Percentiles rank a stretch among this genome's conserved stretches.
These are phyloP conservation scores for Lodderomyces jiufengensis DNA, from an alignment of 1,139 yeast species.

Conservation along the genomic window DNA sequence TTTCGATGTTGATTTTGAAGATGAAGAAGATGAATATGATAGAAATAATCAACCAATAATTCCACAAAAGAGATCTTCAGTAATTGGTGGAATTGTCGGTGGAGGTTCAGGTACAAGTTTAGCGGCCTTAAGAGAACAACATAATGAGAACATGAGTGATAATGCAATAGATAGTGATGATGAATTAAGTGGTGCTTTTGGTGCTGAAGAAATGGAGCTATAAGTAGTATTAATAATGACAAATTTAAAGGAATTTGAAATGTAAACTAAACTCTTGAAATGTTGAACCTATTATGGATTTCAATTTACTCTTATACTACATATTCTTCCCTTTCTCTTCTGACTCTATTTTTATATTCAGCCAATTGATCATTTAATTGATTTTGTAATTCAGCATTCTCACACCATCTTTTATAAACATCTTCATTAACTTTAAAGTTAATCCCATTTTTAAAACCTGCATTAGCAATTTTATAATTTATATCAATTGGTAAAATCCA, in stretches of 20 bases:
- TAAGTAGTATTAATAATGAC: too few species aligned
- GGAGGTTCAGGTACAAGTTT: conserved; percentile 18
- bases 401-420: conserved; percentile 37
- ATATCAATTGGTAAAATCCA: conserved; percentile 70
- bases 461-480: conserved; percentile 22
- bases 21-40: conserved; percentile 64
- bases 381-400: conserved; percentile 44
- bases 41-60: conserved; percentile 9
- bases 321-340: conserved; percentile 16
- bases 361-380: conserved; percentile 45
- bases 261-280: too few species aligned
- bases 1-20: conserved; percentile 94
- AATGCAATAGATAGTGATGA: conserved; percentile 33
- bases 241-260: neutral
- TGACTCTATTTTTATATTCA: conserved; percentile 23
- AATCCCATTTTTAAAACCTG: conserved; percentile 43
- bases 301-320: neutral
- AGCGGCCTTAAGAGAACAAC: conserved; percentile 13
- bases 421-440: conserved; percentile 47
- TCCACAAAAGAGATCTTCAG: conserved; percentile 10
- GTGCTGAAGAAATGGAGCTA: conserved; percentile 67
- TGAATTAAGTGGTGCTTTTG: conserved; percentile 63
- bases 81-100: conserved; percentile 17
- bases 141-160: conserved; percentile 32
- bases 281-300: too few species aligned